Percentiles rank a stretch among this genome's conserved stretches.
These are phyloP conservation scores for Phlyctochytrium bullatum DNA, from an alignment of 192 early-diverging fungal genomes.

Conservation along the genomic window DNA sequence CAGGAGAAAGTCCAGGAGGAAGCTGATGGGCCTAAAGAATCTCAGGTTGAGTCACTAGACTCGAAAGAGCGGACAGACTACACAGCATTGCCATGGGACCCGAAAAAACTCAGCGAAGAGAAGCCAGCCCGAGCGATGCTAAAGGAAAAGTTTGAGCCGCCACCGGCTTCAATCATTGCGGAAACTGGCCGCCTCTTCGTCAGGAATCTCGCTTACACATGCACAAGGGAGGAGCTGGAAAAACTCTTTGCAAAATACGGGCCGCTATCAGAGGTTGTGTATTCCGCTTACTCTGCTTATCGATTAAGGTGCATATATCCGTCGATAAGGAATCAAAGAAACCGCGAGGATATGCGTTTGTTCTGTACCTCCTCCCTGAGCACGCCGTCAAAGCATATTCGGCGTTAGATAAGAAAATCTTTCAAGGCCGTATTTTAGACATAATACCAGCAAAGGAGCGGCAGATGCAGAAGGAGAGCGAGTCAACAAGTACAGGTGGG, in stretches of 20 bases:
- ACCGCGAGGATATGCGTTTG: slow-evolving; percentile 91
- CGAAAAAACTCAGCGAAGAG: background rate
- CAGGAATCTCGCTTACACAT: slow-evolving; percentile 87
- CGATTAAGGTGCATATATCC: slow-evolving; percentile 79
- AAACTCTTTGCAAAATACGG: slow-evolving; percentile 82
- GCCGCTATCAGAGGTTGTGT: slow-evolving; percentile 74
- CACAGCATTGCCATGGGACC: background rate
- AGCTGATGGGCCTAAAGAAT: slow-evolving; percentile 7
- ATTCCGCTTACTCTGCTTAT: background rate
- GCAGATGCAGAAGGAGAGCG: slow-evolving; percentile 58
- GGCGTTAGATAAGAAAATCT: slow-evolving; percentile 76
- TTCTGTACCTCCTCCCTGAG: slow-evolving; percentile 86
- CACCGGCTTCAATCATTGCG: slow-evolving; percentile 67
- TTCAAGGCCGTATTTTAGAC: slow-evolving; percentile 90
- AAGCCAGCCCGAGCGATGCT: slow-evolving; percentile 10
- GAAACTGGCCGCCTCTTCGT: slow-evolving; percentile 96
- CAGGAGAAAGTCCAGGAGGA: no score
- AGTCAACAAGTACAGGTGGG: slow-evolving; percentile 19
- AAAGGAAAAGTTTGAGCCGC: slow-evolving; percentile 19
- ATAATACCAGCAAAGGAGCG: slow-evolving; percentile 89
- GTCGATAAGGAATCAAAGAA: slow-evolving; percentile 89
- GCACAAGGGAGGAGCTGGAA: slow-evolving; percentile 84
- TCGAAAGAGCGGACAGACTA: slow-evolving; percentile 1
- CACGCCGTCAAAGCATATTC: slow-evolving; percentile 89
- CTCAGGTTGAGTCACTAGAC: background rate